Evolutionary conservation across 805 yeast genomes (phyloP).

Genomic region (Lachancea sp.): DNA sequence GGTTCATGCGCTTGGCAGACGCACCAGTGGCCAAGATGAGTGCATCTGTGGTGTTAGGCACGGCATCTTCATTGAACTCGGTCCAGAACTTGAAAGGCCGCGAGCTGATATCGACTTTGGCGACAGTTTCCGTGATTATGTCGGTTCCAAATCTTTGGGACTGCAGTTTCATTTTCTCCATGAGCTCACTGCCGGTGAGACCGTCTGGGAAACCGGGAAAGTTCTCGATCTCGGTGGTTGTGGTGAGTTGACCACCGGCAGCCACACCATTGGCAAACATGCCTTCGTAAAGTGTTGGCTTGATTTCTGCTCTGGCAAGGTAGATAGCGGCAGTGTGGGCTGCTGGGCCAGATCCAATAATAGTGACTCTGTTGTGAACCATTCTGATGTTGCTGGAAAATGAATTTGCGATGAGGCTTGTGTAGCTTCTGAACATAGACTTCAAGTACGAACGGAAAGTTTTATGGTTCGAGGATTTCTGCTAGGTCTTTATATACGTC

Average conservation of each 20-base stretch:
- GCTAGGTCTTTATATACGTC: too few species aligned
- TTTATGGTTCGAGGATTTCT: too few species aligned
- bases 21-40: conserved; percentile 97
- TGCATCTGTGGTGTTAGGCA: conserved; percentile 88
- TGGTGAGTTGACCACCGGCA: conserved; percentile 98
- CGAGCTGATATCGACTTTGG: conserved; percentile 81
- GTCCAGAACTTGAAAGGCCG: conserved; percentile 97
- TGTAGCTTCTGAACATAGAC: background rate
- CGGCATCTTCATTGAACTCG: conserved; percentile 88
- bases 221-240: conserved; percentile 97
- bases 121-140: conserved; percentile 88
- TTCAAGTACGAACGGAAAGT: too few species aligned
- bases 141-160: conserved; percentile 85
- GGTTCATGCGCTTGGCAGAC: conserved; percentile 85
- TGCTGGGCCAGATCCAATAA: conserved; percentile 97
- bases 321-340: conserved; percentile 99
- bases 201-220: conserved; percentile 99
- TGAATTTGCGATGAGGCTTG: background rate
- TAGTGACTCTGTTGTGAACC: conserved; percentile 80
- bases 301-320: conserved; percentile 91
- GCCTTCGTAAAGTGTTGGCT: conserved; percentile 92
- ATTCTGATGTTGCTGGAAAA: conserved; percentile 36
- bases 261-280: conserved; percentile 94
- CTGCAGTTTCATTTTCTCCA: conserved; percentile 93
- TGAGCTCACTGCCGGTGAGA: conserved; percentile 75